Base-by-base conservation (phyloP, 306 rosid genomes). In the Senna siamea region DNA sequence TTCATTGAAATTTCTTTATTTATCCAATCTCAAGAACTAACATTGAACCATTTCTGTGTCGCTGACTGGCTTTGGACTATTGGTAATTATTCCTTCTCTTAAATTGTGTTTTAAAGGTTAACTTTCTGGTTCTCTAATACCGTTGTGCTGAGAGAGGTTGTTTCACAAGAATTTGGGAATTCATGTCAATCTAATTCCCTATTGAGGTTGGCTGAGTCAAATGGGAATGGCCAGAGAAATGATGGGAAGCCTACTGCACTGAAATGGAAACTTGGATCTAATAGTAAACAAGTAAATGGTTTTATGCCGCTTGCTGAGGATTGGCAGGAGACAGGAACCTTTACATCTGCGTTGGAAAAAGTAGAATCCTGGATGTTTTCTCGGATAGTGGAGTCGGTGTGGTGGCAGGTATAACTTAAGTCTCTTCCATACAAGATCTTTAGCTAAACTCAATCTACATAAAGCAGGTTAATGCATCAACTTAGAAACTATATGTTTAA, bases 311-410 rank as follows among this genome's bases (percentile, higher is more conserved):
- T 41, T 30, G 63, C 75, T 70, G 96, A 87, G 41, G 93, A 90
- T 81, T 93, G 98, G 98, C 97, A 90, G 78, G 97, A 93, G 76
- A 86, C 93, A 9, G 98, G 93, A 87, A 89, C 97, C 72, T 89
- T 90, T 63, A 82, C 82, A 37, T 83, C 79, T 38, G 92, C 93
- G 30, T 77, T 93, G 62, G 87, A 84, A 80, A 89, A 82, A 83
- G 92, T 90, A 62, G 98, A 93, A 85, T 89, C 96, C 69, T 93
- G 98, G 97, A 86, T 93, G 73, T 93, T 93, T 75, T 87, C 93
- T 26, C 30, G 30, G 30, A 26, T 26, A 26, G 30, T 26, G 30
- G 30, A 93, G 87, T 90, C 98, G 1, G 97, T 93, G 9, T 93
- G 98, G 98, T 93, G 98, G 98, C 98, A 93, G 98, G 97, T 26